Conservation (phyloP, 257 asterid species). For the Gentiana dahurica region DNA sequence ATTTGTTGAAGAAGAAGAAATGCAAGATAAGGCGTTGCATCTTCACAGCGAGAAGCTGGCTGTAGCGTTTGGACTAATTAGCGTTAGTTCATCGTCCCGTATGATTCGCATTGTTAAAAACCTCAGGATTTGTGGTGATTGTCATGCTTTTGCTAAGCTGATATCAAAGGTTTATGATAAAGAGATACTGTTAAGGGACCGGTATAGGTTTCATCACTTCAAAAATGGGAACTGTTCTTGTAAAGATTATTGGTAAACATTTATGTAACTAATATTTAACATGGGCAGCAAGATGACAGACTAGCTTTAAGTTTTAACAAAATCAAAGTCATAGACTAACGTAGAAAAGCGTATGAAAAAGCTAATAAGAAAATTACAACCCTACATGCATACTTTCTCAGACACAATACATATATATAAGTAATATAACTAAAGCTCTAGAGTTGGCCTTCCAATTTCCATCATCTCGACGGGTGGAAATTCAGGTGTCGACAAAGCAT, state of each 20-base stretch:
- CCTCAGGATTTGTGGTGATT: constrained; percentile 66
- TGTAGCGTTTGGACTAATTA: constrained; percentile 58
- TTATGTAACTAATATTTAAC: not conserved
- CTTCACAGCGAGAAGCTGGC: constrained; percentile 76
- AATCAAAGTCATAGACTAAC: too few species aligned
- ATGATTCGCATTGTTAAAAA: constrained; percentile 64
- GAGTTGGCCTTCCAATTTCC: too few species aligned
- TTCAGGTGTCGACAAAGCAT: too few species aligned
- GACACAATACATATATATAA: too few species aligned
- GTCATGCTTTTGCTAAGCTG: constrained; percentile 33
- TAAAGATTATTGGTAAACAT: constrained; percentile 59
- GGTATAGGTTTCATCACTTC: constrained; percentile 76
- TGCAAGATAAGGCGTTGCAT: constrained; percentile 57
- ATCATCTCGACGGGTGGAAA: too few species aligned
- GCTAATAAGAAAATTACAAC: too few species aligned
- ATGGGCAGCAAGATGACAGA: too few species aligned
- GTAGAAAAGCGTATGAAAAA: too few species aligned
- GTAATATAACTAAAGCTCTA: too few species aligned
- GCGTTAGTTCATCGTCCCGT: constrained; percentile 24
- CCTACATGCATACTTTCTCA: too few species aligned
- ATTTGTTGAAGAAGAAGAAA: constrained; percentile 53
- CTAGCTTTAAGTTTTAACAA: too few species aligned
- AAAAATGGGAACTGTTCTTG: constrained; percentile 56
- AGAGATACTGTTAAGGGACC: constrained; percentile 50
- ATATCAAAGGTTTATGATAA: too few species aligned